Base-by-base conservation (phyloP, 805 yeast genomes). In the Spathaspora arborariae region DNA sequence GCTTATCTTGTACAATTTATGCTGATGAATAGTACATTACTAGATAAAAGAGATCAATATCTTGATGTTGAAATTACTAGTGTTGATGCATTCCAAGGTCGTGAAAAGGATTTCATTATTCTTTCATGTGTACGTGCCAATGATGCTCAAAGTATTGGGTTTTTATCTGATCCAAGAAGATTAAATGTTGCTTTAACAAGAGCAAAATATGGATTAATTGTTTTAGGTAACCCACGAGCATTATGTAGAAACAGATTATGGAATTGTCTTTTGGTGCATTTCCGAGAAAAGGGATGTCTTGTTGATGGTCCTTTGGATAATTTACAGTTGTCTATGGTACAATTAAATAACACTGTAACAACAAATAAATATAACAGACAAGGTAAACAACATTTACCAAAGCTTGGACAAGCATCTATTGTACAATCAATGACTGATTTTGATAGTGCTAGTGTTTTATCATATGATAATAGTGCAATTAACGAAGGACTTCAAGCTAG, bases 231-330 rank as follows among this genome's bases (percentile, higher is more conserved):
- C 60, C 96, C 96, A 8, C 72, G 84, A 51, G 80, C 94, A 0
- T 72, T 91, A 53, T 76, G 87, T 39, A 76, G 78, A 48, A 85
- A 87, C 62, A 63, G 74, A 10, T 67, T 91, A 51, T 91, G 97
- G 97, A 82, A 82, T 55, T 84, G 81, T 50, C 68, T 91, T 48
- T 70, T 91, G 54, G 65, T 80, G 40, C 95, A 88, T 60, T 90
- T 80, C 68, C 76, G 96, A 65, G 92, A 88, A 55, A 79, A 78
- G 46, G 96, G 96, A 1, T 86, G 95, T 64, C 70, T 91, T 26
- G 97, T 91, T 21, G 97, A 91, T 63, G 97, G 97, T 9, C 81
- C 88, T 1, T 72, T 91, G 53, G 92, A 85, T 49, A 86, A 82
- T 55, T 73, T 91, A 51, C 94, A 85, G 60, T 67, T 85, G 43